Percentiles rank a stretch among this genome's conserved stretches.
phyloP scores from a whole-genome alignment of 2,329 filamentous ascomycete species.

The Meredithiella fracta region DNA sequence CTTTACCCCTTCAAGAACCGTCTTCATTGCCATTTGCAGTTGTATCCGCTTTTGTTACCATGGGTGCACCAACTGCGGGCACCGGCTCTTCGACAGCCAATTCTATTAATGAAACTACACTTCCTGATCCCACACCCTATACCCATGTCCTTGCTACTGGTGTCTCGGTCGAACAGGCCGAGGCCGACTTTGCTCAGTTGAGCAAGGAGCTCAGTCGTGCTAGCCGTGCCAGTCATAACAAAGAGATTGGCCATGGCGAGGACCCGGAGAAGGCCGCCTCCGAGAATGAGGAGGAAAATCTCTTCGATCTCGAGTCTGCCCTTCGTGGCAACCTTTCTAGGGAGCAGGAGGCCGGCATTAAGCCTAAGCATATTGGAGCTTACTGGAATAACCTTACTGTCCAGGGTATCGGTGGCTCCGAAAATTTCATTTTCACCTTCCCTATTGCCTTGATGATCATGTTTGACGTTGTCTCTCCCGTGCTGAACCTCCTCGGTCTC shows the following conservation, averaged over 20 bases:
- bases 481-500: slow-evolving; percentile 45
- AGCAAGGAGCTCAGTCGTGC: slow-evolving; percentile 42
- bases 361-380: slow-evolving; percentile 62
- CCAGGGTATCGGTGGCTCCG: slow-evolving; percentile 54
- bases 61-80: slow-evolving; percentile 10
- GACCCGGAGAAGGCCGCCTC: slow-evolving; percentile 44
- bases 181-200: slow-evolving; percentile 54
- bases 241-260: slow-evolving; percentile 16
- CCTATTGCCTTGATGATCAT: slow-evolving; percentile 62
- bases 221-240: slow-evolving; percentile 33
- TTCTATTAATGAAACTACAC: slow-evolving; percentile 9
- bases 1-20: neutral
- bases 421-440: slow-evolving; percentile 59
- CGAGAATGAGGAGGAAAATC: slow-evolving; percentile 23
- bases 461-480: slow-evolving; percentile 54
- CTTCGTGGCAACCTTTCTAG: slow-evolving; percentile 56
- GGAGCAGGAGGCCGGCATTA: slow-evolving; percentile 62
- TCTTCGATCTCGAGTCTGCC: slow-evolving; percentile 61
- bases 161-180: slow-evolving; percentile 49
- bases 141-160: slow-evolving; percentile 21
- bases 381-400: slow-evolving; percentile 67
- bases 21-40: neutral
- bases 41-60: neutral
- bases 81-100: slow-evolving; percentile 13
- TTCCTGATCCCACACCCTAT: slow-evolving; percentile 6